A percentile compares a stretch with the other conserved stretches of the same genome.
These are phyloP conservation scores for Dittrichia graveolens DNA, from an alignment of 129 eudicot genomes.

Conservation along the genomic window DNA sequence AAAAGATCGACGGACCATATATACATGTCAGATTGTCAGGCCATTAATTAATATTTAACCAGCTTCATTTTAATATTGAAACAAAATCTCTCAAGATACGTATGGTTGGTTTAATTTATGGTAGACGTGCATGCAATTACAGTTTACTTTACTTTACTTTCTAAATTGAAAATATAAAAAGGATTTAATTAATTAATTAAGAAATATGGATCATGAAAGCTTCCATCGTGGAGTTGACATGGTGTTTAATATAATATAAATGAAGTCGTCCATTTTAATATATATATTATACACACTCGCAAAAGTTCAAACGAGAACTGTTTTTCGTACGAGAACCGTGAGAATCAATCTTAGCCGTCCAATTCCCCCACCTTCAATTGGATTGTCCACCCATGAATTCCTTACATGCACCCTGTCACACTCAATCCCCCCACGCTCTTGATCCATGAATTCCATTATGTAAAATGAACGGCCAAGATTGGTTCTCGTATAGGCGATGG, in stretches of 20 bases:
- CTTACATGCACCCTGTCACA: too few relatives aligned
- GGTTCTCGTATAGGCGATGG: too few relatives aligned
- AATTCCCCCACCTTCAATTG: too few relatives aligned
- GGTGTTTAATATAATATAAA: not conserved
- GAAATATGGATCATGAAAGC: not conserved
- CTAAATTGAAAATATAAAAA: conserved; percentile 2
- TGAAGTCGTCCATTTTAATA: not conserved
- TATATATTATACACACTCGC: not conserved
- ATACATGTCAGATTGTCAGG: not conserved
- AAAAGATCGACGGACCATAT: too few relatives aligned
- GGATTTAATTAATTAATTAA: not conserved
- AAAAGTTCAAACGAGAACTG: too few relatives aligned
- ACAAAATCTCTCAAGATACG: conserved; percentile 3
- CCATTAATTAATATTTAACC: not conserved
- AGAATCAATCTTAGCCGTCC: too few relatives aligned
- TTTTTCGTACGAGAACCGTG: too few relatives aligned
- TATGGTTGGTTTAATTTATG: conserved; percentile 9
- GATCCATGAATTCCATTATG: too few relatives aligned
- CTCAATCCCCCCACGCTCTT: too few relatives aligned
- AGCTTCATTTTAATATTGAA: not conserved
- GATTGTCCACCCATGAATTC: too few relatives aligned
- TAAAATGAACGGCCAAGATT: too few relatives aligned
- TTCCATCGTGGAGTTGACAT: conserved; percentile 28
- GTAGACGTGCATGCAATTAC: conserved; percentile 31
- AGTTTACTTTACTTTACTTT: conserved; percentile 12